Conservation (phyloP, 768 basidiomycete genomes). For the Boletus reticulatus region DNA sequence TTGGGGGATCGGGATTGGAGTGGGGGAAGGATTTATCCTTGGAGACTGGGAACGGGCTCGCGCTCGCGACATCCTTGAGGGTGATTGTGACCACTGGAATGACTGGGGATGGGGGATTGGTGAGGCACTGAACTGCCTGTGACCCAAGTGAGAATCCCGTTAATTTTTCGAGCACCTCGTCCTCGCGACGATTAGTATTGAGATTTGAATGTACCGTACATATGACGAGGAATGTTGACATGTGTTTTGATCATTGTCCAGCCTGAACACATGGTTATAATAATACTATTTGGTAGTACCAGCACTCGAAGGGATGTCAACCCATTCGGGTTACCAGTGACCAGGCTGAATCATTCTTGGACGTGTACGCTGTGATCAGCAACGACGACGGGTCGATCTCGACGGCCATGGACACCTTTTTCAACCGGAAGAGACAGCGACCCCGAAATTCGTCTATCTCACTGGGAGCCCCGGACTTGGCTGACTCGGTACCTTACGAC, state of each 20-base stretch:
- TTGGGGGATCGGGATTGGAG: conserved; percentile 23
- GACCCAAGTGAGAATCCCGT: conserved; percentile 24
- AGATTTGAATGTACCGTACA: background rate
- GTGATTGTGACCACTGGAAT: conserved; percentile 19
- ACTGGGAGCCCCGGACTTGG: conserved; percentile 47
- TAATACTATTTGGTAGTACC: background rate
- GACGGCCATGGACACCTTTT: conserved; percentile 58
- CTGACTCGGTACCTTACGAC: conserved; percentile 75
- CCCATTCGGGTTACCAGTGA: background rate
- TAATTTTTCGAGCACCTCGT: conserved; percentile 31
- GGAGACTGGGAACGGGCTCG: conserved; percentile 37
- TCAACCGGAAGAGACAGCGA: conserved; percentile 58
- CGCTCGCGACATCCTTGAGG: conserved; percentile 13
- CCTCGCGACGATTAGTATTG: conserved; percentile 20
- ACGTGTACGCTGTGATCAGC: conserved; percentile 8
- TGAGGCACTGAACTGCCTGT: conserved; percentile 28
- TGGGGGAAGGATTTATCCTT: conserved; percentile 42
- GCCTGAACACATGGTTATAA: background rate
- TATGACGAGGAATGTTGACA: conserved; percentile 18
- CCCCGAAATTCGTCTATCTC: conserved; percentile 65
- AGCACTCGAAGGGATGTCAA: conserved; percentile 1
- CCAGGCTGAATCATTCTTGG: background rate
- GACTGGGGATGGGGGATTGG: conserved; percentile 22
- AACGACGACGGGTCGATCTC: conserved; percentile 13
- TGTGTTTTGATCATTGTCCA: conserved; percentile 18